phyloP scores from a whole-genome alignment of 2,329 filamentous ascomycete species.

The Trichoderma gracile region DNA sequence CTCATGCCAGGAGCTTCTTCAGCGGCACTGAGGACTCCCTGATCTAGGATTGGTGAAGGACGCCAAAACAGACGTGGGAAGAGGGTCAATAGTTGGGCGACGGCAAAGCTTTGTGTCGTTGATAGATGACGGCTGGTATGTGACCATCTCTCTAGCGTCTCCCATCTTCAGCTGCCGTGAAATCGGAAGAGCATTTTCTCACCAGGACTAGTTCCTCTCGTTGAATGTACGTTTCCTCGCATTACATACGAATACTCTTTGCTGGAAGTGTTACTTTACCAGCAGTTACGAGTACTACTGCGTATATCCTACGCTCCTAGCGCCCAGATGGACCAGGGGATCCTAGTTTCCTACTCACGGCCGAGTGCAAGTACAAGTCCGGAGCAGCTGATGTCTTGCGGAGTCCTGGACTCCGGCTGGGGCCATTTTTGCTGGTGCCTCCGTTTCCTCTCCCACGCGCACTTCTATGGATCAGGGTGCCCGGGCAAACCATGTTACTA shows the following conservation, averaged over 20 bases:
- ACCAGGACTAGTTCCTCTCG: background rate
- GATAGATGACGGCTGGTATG: conserved; percentile 2
- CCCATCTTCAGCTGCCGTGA: background rate
- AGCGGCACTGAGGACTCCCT: background rate
- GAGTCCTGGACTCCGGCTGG: conserved; percentile 16
- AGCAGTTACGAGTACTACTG: conserved; percentile 5
- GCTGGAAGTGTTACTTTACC: conserved; percentile 5
- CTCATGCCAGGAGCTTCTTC: background rate
- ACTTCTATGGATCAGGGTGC: background rate
- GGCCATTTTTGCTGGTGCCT: conserved; percentile 6
- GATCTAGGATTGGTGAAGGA: background rate
- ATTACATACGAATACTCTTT: no score
- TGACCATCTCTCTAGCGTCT: conserved; percentile 1
- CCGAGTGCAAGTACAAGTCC: background rate
- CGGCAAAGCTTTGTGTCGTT: background rate
- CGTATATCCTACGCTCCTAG: conserved; percentile 1
- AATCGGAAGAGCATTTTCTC: background rate
- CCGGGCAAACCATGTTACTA: conserved; percentile 1
- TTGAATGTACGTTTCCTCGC: background rate
- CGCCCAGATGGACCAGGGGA: conserved; percentile 12
- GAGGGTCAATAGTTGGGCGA: background rate
- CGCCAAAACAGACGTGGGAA: background rate
- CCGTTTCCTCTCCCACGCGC: background rate
- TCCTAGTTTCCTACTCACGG: background rate
- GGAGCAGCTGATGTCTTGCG: conserved; percentile 9